A percentile compares a stretch with the other conserved stretches of the same genome.
Evolutionary conservation across 176 grass and related monocot genomes (phyloP).

Genomic region (Bonia amplexicaulis): DNA sequence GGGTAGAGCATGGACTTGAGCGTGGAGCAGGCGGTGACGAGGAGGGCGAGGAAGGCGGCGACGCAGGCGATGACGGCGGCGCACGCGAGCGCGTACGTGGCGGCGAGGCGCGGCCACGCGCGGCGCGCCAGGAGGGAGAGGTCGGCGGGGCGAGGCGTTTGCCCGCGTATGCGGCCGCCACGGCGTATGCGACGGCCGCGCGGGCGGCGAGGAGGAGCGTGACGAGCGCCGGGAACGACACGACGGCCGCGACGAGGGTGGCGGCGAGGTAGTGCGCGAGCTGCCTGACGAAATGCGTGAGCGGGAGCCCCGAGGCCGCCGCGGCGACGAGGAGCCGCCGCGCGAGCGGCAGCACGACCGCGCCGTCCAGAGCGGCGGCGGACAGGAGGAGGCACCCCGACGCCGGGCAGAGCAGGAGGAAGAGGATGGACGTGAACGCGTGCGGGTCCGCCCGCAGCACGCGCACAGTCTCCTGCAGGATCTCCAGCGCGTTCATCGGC

Average conservation of each 20-base stretch:
- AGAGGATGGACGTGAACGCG: constrained; percentile 65
- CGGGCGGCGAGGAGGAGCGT: constrained; percentile 74
- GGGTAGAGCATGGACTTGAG: constrained; percentile 64
- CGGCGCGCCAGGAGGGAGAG: constrained; percentile 47
- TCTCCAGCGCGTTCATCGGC: constrained; percentile 80
- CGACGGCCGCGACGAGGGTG: constrained; percentile 53
- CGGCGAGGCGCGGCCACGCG: constrained; percentile 63
- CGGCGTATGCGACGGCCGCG: constrained; percentile 56
- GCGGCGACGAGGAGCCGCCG: constrained; percentile 46
- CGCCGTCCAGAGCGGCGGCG: constrained; percentile 41
- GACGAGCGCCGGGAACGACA: constrained; percentile 63
- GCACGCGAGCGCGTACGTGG: constrained; percentile 65
- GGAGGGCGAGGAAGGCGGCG: constrained; percentile 59
- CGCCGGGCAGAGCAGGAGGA: constrained; percentile 86
- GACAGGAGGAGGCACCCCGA: constrained; percentile 72
- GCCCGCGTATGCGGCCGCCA: constrained; percentile 67
- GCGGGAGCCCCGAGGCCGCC: constrained; percentile 56
- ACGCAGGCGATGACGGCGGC: constrained; percentile 46
- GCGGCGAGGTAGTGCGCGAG: constrained; percentile 67
- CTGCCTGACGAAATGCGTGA: constrained; percentile 63
- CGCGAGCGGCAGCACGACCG: constrained; percentile 50
- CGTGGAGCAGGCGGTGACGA: constrained; percentile 60
- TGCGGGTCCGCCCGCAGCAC: constrained; percentile 84
- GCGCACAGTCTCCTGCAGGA: constrained; percentile 81
- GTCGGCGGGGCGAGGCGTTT: constrained; percentile 43